A percentile compares a stretch with the other conserved stretches of the same genome.
phyloP scores from a whole-genome alignment of 371 early-diverging fungal species.

The Catenaria anguillulae region DNA sequence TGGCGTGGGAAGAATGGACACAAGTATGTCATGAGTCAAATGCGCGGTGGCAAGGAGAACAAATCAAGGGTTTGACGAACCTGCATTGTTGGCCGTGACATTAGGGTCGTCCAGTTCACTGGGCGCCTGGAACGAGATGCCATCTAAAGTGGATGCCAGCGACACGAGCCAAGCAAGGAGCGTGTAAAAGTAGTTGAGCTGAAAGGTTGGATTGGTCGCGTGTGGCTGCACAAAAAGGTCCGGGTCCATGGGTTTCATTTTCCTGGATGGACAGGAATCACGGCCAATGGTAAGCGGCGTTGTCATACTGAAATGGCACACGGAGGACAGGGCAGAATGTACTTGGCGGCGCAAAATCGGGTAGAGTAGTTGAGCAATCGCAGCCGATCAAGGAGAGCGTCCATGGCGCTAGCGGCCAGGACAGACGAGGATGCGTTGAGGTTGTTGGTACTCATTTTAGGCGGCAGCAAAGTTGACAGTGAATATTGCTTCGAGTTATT shows the following conservation, averaged over 20 bases:
- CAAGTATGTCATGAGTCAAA: slow-evolving; percentile 1
- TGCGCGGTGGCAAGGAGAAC: background rate
- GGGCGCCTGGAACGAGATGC: slow-evolving; percentile 23
- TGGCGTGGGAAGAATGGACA: too few species aligned
- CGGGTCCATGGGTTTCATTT: slow-evolving; percentile 20
- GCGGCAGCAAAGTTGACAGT: too few species aligned
- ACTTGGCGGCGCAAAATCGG: background rate
- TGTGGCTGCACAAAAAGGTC: slow-evolving; percentile 24
- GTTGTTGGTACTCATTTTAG: too few species aligned
- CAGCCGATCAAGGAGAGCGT: background rate
- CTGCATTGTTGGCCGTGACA: slow-evolving; percentile 28
- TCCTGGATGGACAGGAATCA: slow-evolving; percentile 20
- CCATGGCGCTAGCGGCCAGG: too few species aligned
- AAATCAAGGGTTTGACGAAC: too few species aligned
- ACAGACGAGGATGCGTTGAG: too few species aligned
- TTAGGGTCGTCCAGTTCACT: slow-evolving; percentile 39
- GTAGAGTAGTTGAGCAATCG: background rate
- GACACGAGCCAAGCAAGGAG: slow-evolving; percentile 29
- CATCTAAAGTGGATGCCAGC: too few species aligned
- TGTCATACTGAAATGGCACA: background rate
- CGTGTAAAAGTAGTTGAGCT: slow-evolving; percentile 28
- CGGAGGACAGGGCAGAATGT: background rate
- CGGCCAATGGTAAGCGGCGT: background rate
- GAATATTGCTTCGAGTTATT: too few species aligned
- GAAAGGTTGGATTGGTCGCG: slow-evolving; percentile 30